Evolutionary conservation across 1,139 yeast genomes (phyloP), one percentile per base, ranked within the genome.

Genomic region (Taphrina sp.): DNA sequence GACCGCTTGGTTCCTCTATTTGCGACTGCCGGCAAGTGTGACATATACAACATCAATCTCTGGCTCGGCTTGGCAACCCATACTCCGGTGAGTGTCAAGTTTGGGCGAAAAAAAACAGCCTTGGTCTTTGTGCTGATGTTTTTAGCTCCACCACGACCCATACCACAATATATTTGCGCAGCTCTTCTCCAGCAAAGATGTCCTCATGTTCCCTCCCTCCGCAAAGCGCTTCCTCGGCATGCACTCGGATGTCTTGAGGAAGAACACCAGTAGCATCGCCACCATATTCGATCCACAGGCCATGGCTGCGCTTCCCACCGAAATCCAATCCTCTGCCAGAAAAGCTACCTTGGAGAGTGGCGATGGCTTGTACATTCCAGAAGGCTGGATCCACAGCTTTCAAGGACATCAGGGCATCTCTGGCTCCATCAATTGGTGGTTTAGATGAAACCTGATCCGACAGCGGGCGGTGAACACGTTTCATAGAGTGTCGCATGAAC

Each of bases 361-460:
- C 8, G 54, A 49, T 19, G 54, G 46, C 8, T 41, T 49, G n/a
- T 49, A 31, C 20, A 38, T 49, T 10, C 54, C 54, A 8, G 34
- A 39, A 33, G 54, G 54, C 20, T 49, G 46, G 45, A n/a, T 49
- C 10, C 54, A 49, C 34, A 49, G 54, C 33, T 49, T 49, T 41
- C 38, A 49, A 12, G 46, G 54, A 12, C 20, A 23, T n/a, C 41
- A n/a, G 5, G 54, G 46, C 10, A 16, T 49, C 14, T 38, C 46
- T 8, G 24, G 44, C 29, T 38, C 46, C 16, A 41, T 49, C 46
- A 49, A 49, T 49, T 49, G 54, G 54, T 49, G 54, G 54, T 49
- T 49, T 20, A 17, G 34, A 24, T 49, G 33, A 43, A 26, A 26
- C 31, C 12, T n/a, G n/a, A n/a, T n/a, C n/a, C n/a, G n/a, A n/a